These are phyloP conservation scores for Alternaria viburni DNA, from an alignment of 2,329 filamentous ascomycete genomes.

Conservation along the genomic window DNA sequence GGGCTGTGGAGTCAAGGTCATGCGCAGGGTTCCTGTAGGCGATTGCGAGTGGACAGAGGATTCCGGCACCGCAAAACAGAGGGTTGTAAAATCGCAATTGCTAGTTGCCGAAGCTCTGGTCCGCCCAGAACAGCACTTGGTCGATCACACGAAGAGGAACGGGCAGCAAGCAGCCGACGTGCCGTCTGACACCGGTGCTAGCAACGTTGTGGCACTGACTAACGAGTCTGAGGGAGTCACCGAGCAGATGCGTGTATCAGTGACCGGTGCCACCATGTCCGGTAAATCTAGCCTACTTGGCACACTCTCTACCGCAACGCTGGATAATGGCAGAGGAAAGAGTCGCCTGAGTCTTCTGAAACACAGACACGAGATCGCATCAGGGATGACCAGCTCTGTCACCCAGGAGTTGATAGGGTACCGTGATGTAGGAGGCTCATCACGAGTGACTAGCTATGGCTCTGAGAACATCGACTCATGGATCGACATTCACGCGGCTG, in stretches of 20 bases:
- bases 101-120: constrained; percentile 92
- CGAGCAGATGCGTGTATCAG: constrained; percentile 81
- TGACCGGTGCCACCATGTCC: constrained; percentile 87
- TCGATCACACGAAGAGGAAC: constrained; percentile 22
- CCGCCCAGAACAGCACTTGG: constrained; percentile 61
- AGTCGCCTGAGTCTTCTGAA: constrained; percentile 87
- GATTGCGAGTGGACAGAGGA: constrained; percentile 76
- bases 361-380: constrained; percentile 90
- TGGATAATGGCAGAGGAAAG: constrained; percentile 92
- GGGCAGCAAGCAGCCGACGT: constrained; percentile 9
- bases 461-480: constrained; percentile 88
- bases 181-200: background rate
- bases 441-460: constrained; percentile 78
- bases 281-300: constrained; percentile 93
- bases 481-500: constrained; percentile 88
- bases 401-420: constrained; percentile 95
- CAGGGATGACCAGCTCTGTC: constrained; percentile 91
- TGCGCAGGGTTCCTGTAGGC: constrained; percentile 83
- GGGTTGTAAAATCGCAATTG: constrained; percentile 58
- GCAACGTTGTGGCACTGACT: background rate
- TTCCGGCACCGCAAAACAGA: constrained; percentile 36
- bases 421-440: constrained; percentile 37
- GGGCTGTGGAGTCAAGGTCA: constrained; percentile 82
- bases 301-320: constrained; percentile 81
- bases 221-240: constrained; percentile 15